These are phyloP conservation scores for Coniella lustricola DNA, from an alignment of 2,329 filamentous ascomycete species.

Conservation along the genomic window DNA sequence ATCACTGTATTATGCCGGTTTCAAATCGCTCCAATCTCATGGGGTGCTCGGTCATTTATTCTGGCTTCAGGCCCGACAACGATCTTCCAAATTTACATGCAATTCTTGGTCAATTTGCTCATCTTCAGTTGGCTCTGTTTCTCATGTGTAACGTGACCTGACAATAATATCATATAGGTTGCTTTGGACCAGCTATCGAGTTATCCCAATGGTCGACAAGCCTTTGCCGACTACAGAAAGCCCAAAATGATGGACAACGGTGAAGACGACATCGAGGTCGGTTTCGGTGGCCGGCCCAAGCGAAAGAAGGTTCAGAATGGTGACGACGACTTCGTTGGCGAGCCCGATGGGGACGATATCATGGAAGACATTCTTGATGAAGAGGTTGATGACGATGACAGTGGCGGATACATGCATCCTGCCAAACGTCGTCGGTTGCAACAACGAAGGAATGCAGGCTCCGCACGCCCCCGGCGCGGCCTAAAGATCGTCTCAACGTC, in stretches of 20 bases:
- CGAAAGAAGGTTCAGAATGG: slow-evolving; percentile 24
- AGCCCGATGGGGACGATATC: slow-evolving; percentile 18
- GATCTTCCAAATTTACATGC: too few species aligned
- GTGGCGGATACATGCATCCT: slow-evolving; percentile 6
- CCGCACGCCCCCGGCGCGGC: slow-evolving; percentile 1
- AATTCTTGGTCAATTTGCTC: too few species aligned
- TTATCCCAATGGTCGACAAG: slow-evolving; percentile 20
- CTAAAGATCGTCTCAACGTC: background rate
- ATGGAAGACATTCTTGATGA: slow-evolving; percentile 6
- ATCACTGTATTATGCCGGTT: too few species aligned
- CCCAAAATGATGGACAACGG: slow-evolving; percentile 13
- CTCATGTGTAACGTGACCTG: background rate
- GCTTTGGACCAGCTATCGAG: slow-evolving; percentile 23
- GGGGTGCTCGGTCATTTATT: too few species aligned
- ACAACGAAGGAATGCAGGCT: background rate
- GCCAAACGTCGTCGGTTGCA: slow-evolving; percentile 9
- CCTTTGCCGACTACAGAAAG: slow-evolving; percentile 19
- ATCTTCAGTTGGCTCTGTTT: too few species aligned
- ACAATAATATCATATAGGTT: slow-evolving; percentile 18
- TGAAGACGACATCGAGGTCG: slow-evolving; percentile 6
- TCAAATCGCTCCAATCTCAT: too few species aligned
- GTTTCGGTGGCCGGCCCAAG: slow-evolving; percentile 8
- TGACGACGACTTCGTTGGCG: slow-evolving; percentile 19
- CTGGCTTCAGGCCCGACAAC: too few species aligned
- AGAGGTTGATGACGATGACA: slow-evolving; percentile 12